These are phyloP conservation scores for Cyclostephanos tholiformis DNA, from an alignment of 108 stramenopile genomes.

Conservation along the genomic window DNA sequence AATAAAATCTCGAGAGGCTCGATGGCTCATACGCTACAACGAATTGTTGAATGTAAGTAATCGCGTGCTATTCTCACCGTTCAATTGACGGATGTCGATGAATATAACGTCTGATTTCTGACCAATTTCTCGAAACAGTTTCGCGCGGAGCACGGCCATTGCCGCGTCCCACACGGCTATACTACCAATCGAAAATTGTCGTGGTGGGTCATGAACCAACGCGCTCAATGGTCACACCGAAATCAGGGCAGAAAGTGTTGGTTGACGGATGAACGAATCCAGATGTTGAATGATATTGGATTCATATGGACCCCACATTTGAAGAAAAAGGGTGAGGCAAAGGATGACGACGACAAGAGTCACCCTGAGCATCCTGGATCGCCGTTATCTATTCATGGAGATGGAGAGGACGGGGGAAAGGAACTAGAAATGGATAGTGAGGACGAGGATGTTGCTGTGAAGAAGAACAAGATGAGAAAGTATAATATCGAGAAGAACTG, in stretches of 20 bases:
- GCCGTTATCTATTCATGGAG: neutral
- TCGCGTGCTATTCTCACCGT: neutral
- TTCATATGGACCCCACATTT: constrained; percentile 59
- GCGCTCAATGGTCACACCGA: constrained; percentile 62
- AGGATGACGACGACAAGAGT: neutral
- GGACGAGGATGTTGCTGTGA: neutral
- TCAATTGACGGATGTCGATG: neutral
- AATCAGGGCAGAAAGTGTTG: constrained; percentile 33
- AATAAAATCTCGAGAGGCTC: constrained; percentile 7
- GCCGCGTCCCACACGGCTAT: constrained; percentile 75
- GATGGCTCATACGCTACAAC: constrained; percentile 18
- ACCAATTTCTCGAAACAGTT: constrained; percentile 1
- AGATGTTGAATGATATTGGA: constrained; percentile 58
- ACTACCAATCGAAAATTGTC: constrained; percentile 58
- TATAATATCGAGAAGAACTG: neutral
- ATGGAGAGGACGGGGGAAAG: neutral
- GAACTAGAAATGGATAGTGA: neutral
- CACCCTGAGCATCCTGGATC: neutral
- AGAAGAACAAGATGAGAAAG: neutral
- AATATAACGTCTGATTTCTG: neutral
- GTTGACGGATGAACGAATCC: constrained; percentile 67
- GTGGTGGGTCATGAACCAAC: constrained; percentile 71
- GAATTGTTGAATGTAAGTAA: constrained; percentile 12
- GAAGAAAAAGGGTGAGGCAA: neutral
- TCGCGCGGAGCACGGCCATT: constrained; percentile 50